These are phyloP conservation scores for Annulohypoxylon maeteangense DNA, from an alignment of 495 filamentous ascomycete genomes.

Conservation along the genomic window DNA sequence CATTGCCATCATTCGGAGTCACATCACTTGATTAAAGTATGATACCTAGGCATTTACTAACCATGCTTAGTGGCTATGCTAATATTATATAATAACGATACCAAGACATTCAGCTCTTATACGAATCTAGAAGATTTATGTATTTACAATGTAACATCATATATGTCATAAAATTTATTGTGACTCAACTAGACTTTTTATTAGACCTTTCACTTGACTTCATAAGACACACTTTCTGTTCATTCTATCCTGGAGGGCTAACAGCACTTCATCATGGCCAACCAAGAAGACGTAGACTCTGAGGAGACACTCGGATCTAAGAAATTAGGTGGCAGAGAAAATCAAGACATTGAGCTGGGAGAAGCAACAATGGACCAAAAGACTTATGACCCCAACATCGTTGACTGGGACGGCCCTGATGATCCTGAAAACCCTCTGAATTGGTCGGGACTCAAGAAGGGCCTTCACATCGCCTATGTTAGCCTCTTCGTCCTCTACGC, in stretches of 20 bases:
- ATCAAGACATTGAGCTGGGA: conserved; percentile 17
- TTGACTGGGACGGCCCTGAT: conserved; percentile 55
- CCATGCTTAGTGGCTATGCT: neutral
- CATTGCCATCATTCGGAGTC: neutral
- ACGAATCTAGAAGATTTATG: neutral
- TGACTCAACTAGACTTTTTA: neutral
- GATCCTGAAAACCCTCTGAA: conserved; percentile 68
- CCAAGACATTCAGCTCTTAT: neutral
- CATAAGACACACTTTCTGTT: neutral
- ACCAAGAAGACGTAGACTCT: neutral
- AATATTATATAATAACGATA: neutral
- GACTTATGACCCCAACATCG: conserved; percentile 17
- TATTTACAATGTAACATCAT: neutral
- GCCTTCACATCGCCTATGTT: conserved; percentile 49
- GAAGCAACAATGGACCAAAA: neutral
- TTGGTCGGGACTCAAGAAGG: conserved; percentile 47
- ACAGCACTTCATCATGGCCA: conserved; percentile 1
- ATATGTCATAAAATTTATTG: neutral
- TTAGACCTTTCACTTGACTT: neutral
- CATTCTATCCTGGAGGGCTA: neutral
- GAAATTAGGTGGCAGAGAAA: neutral
- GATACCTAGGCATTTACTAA: too few relatives aligned
- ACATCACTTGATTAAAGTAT: neutral
- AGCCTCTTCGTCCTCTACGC: conserved; percentile 63
- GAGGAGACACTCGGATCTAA: neutral